phyloP scores from a whole-genome alignment of 2,329 filamentous ascomycete species.

The Fusarium nurragi region DNA sequence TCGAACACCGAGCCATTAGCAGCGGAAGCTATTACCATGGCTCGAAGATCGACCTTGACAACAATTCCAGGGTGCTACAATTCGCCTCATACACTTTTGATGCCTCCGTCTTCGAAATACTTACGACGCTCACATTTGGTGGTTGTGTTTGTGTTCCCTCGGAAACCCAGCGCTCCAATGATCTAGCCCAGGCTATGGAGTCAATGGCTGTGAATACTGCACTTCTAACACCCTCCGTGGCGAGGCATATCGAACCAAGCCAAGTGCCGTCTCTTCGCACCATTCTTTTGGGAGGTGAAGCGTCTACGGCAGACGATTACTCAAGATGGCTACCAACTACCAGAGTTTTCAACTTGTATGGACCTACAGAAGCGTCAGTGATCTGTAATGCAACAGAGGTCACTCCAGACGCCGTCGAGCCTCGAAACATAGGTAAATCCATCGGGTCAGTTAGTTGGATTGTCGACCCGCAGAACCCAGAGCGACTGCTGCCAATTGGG shows the following conservation, averaged over 20 bases:
- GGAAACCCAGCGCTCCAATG: constrained; percentile 59
- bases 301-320: neutral
- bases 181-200: constrained; percentile 55
- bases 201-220: constrained; percentile 45
- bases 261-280: neutral
- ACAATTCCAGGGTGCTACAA: constrained; percentile 24
- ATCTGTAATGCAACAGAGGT: neutral
- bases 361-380: neutral
- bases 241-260: constrained; percentile 37
- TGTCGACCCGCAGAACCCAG: constrained; percentile 8
- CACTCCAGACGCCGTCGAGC: neutral
- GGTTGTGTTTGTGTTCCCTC: constrained; percentile 63
- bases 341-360: neutral
- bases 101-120: constrained; percentile 17
- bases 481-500: constrained; percentile 38
- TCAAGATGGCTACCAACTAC: neutral
- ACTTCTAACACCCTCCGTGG: constrained; percentile 57
- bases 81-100: constrained; percentile 40
- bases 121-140: constrained; percentile 43
- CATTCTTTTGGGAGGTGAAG: neutral
- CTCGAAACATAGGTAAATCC: neutral
- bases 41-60: neutral
- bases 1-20: constrained; percentile 19
- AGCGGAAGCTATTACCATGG: constrained; percentile 8
- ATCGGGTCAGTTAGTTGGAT: constrained; percentile 1